Conservation (phyloP, 805 yeast species). For the Wickerhamomyces ciferrii region DNA sequence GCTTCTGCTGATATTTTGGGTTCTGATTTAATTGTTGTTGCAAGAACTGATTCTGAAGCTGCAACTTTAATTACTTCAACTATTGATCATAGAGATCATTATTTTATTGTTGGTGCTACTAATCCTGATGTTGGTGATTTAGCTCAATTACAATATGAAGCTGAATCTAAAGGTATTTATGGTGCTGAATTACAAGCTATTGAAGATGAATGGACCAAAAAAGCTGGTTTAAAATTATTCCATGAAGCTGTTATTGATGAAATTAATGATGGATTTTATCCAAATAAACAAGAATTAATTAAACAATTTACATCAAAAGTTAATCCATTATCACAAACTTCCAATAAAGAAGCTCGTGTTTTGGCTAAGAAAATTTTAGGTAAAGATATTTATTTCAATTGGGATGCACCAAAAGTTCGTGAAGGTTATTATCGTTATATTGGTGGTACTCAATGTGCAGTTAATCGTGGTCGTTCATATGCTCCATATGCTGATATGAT, state of each 20-base stretch:
- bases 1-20: slow-evolving; percentile 94
- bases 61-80: slow-evolving; percentile 93
- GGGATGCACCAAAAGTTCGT: slow-evolving; percentile 93
- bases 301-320: slow-evolving; percentile 61
- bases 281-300: slow-evolving; percentile 60
- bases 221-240: slow-evolving; percentile 84
- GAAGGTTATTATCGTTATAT: slow-evolving; percentile 95
- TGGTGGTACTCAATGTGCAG: slow-evolving; percentile 97
- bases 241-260: slow-evolving; percentile 88
- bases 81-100: slow-evolving; percentile 92
- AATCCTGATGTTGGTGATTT: slow-evolving; percentile 75
- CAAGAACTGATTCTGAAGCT: slow-evolving; percentile 97
- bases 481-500: slow-evolving; percentile 94
- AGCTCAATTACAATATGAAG: slow-evolving; percentile 72
- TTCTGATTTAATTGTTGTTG: slow-evolving; percentile 79
- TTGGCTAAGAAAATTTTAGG: slow-evolving; percentile 75
- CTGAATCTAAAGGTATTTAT: slow-evolving; percentile 67
- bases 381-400: slow-evolving; percentile 80
- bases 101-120: slow-evolving; percentile 85
- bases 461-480: slow-evolving; percentile 92
- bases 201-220: slow-evolving; percentile 77
- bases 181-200: slow-evolving; percentile 67
- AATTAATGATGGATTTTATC: slow-evolving; percentile 53
- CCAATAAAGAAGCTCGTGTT: slow-evolving; percentile 74
- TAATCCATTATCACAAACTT: slow-evolving; percentile 68